Conservation (phyloP, 164 flowering plant species). For the Pachysandra terminalis region DNA sequence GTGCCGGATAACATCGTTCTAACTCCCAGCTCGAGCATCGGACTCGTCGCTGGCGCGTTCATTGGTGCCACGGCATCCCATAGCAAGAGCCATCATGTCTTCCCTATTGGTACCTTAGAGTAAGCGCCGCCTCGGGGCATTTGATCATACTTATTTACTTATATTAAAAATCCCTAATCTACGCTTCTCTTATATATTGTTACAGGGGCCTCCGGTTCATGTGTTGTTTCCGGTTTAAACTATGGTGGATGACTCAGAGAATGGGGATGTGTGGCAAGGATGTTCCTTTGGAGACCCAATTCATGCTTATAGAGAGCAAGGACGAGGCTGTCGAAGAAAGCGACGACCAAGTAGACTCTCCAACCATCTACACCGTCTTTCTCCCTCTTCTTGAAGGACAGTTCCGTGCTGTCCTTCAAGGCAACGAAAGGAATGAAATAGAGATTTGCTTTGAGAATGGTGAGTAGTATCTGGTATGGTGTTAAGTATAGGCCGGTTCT, state of each 20-base stretch:
- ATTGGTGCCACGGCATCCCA: constrained; percentile 71
- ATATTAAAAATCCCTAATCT: no score
- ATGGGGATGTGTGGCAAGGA: constrained; percentile 90
- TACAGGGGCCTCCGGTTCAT: constrained; percentile 78
- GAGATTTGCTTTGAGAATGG: constrained; percentile 98
- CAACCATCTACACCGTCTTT: constrained; percentile 73
- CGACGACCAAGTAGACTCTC: constrained; percentile 27
- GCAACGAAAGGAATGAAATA: constrained; percentile 75
- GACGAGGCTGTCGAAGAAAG: constrained; percentile 30
- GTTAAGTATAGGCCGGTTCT: no score
- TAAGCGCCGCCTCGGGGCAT: no score
- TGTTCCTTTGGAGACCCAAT: constrained; percentile 91
- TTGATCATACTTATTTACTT: no score
- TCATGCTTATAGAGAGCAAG: constrained; percentile 89
- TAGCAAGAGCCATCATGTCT: constrained; percentile 78
- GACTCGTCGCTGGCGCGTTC: constrained; percentile 69
- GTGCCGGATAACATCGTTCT: constrained; percentile 85
- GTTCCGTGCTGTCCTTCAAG: constrained; percentile 93
- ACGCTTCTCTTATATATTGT: no score
- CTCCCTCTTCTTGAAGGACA: constrained; percentile 91
- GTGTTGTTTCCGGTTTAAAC: constrained; percentile 91
- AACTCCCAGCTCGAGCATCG: constrained; percentile 71
- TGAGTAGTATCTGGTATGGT: constrained; percentile 55
- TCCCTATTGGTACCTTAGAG: constrained; percentile 84
- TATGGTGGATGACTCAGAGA: constrained; percentile 99